Evolutionary conservation across 371 early-diverging fungal genomes (phyloP), one percentile per base, ranked within the genome.

Genomic region (Ecytonucleospora hepatopenaei): DNA sequence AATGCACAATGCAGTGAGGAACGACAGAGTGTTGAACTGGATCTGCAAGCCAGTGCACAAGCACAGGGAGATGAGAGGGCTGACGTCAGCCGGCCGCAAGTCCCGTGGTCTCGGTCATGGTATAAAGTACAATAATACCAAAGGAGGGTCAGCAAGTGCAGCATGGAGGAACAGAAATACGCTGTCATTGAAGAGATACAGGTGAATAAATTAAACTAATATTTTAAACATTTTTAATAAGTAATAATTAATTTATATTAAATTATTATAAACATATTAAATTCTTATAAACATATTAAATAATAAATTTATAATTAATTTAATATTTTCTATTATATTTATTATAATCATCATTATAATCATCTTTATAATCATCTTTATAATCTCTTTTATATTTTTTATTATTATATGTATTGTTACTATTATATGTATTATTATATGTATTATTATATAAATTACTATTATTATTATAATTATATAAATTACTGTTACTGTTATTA

Each of bases 11-110:
- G 89, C 88, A 72, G 92, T 96, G 83, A 88, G 94, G 72, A 90
- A 90, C 75, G 94, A 96, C 81, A 82, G 89, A 62, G 90, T 90
- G 82, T 88, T 93, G 84, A 91, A 92, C 87, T 96, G 97, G 97
- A 92, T 96, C 81, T 87, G 84, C 82, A 88, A 88, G 75, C 83
- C 88, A 67, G 89, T 88, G 72, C 92, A 91, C 88, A 96, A 94
- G 87, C 91, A 87, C 82, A 88, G 97, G 81, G 97, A 96, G 82
- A 84, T 87, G 67, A 88, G 97, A 82, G 95, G 92, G 76, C 88
- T 96, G 73, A 96, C 97, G 75, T 81, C 90, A 67, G 86, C 88
- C 65, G 90, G 90, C 76, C 89, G 88, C 86, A 92, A 92, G 88
- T 86, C 86, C 85, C 88, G 97, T 78, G 94, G 95, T 81, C 65